Conservation (phyloP, 2,329 filamentous ascomycete genomes). For the Fusarium phyllophilum region DNA sequence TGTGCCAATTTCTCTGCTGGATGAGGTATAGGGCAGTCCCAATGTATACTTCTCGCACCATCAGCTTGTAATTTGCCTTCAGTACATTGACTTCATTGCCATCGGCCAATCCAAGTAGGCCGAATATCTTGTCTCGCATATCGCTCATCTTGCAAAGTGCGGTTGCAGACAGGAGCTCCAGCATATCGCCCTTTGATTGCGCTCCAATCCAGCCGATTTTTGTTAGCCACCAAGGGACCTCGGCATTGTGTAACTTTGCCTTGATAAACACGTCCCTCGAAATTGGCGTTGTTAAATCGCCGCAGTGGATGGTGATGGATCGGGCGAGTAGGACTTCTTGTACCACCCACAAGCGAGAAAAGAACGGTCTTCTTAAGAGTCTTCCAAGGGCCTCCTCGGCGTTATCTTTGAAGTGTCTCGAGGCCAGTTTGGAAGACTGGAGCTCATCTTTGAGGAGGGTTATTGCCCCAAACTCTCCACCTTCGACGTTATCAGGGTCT, state of each 20-base stretch:
- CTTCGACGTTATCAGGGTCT: not conserved
- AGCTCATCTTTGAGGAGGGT: not conserved
- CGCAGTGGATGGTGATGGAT: constrained; percentile 12
- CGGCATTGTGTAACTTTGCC: not conserved
- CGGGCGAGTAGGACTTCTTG: constrained; percentile 21
- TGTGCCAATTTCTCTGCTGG: not conserved
- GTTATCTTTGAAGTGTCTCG: not conserved
- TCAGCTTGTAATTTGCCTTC: constrained; percentile 19
- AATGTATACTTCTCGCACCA: constrained; percentile 27
- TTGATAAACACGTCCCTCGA: not conserved
- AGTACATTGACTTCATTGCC: not conserved
- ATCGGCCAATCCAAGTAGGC: constrained; percentile 15
- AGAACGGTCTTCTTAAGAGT: constrained; percentile 16
- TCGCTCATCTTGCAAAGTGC: constrained; percentile 9
- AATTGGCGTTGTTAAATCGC: not conserved
- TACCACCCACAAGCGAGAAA: constrained; percentile 24
- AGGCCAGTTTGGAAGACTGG: not conserved
- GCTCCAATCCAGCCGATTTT: constrained; percentile 8
- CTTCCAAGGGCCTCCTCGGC: not conserved
- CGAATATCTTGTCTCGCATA: constrained; percentile 24
- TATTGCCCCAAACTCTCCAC: not conserved
- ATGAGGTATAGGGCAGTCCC: constrained; percentile 22
- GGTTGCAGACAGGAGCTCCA: constrained; percentile 10
- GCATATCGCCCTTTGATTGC: not conserved
- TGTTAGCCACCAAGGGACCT: constrained; percentile 11